Conservation (phyloP, 2,329 filamentous ascomycete species). For the Alternaria postmessia region DNA sequence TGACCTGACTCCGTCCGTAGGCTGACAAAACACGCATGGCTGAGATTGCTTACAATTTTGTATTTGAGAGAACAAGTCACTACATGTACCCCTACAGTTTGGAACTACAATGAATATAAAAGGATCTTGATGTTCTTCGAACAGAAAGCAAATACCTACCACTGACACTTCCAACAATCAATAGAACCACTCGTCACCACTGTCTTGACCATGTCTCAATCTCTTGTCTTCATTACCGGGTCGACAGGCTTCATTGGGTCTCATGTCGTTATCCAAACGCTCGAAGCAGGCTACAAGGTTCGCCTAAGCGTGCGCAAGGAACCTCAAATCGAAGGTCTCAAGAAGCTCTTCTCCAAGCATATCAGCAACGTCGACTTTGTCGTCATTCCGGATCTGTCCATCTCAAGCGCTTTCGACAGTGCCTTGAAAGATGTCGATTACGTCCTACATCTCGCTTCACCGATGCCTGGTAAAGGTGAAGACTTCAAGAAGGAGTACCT, state of each 20-base stretch:
- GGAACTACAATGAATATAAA: not conserved
- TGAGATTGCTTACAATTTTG: not conserved
- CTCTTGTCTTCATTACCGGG: slow-evolving; percentile 41
- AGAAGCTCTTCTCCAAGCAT: slow-evolving; percentile 17
- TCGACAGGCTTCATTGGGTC: slow-evolving; percentile 39
- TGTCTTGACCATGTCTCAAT: slow-evolving; percentile 7
- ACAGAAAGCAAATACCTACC: too few relatives aligned
- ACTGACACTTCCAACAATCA: not conserved
- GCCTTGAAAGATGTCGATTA: slow-evolving; percentile 32
- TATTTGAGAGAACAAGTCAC: not conserved
- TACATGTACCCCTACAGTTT: too few relatives aligned
- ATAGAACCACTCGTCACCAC: not conserved
- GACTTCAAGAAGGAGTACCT: slow-evolving; percentile 28
- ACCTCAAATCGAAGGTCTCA: slow-evolving; percentile 19
- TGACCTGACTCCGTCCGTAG: not conserved
- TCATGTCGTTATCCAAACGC: slow-evolving; percentile 31
- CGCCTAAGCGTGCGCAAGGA: slow-evolving; percentile 36
- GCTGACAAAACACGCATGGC: too few relatives aligned
- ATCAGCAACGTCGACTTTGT: slow-evolving; percentile 18
- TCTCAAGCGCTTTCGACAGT: slow-evolving; percentile 19
- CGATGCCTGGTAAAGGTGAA: slow-evolving; percentile 29
- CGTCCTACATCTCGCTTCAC: slow-evolving; percentile 42
- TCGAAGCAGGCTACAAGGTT: slow-evolving; percentile 36
- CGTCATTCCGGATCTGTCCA: slow-evolving; percentile 24
- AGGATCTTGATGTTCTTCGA: too few relatives aligned